A percentile compares a stretch with the other conserved stretches of the same genome.
Evolutionary conservation across 371 early-diverging fungal genomes (phyloP).

Genomic region (Vittaforma corneae): DNA sequence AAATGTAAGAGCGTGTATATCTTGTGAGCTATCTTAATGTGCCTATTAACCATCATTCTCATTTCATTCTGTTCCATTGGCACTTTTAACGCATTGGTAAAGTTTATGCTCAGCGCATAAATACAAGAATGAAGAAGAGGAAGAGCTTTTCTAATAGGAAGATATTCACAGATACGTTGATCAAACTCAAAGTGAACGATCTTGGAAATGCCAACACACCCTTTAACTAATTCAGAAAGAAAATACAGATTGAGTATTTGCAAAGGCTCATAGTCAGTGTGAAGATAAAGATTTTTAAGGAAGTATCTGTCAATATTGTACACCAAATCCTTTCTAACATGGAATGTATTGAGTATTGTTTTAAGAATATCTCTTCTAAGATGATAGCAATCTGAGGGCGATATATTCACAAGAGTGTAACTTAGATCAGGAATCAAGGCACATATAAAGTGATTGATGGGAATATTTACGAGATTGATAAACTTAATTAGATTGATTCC

Average conservation of each 20-base stretch:
- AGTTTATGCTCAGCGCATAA: not conserved
- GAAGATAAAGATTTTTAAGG: not conserved
- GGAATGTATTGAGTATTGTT: not conserved
- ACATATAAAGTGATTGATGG: not conserved
- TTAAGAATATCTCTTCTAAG: not conserved
- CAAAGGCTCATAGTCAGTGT: not conserved
- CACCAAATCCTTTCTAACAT: not conserved
- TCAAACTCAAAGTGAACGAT: constrained; percentile 3
- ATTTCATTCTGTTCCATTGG: not conserved
- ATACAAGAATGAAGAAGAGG: not conserved
- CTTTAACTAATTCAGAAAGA: not conserved
- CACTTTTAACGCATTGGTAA: not conserved
- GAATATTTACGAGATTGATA: not conserved
- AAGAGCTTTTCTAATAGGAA: not conserved
- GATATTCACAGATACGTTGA: not conserved
- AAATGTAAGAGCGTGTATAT: not conserved
- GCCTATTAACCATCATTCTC: not conserved
- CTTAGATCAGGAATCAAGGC: not conserved
- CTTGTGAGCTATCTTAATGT: not conserved
- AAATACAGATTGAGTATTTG: not conserved
- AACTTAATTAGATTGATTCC: constrained; percentile 8
- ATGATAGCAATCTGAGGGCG: constrained; percentile 8
- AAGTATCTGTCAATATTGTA: not conserved
- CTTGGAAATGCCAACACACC: not conserved
- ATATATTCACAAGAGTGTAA: not conserved